Evolutionary conservation across 768 basidiomycete species (phyloP), one percentile per base, ranked within the genome.

Genomic region (Pleurotus eryngii): DNA sequence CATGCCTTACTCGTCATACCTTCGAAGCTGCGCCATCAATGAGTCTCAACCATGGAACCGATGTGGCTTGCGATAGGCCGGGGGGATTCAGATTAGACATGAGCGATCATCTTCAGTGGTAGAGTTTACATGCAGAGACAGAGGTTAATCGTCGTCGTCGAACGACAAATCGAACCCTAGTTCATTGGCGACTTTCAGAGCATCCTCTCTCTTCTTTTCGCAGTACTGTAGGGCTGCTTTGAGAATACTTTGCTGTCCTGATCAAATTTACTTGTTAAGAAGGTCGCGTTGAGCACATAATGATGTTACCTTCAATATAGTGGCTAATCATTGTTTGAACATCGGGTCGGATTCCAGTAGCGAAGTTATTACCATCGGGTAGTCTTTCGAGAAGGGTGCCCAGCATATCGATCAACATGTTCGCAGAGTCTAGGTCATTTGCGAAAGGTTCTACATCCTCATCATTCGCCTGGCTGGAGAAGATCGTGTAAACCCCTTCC

Each of bases 351-450:
- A 70, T 56, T 24, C 63, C 63, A 14, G 0, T 18, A 18, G n/a
- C 20, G 14, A 38, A 26, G 18, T 26, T 27, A 11, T 15, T 8
- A 35, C 4, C 63, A 60, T 2, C 53, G 47, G 86, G 85, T 14
- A 90, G 73, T 2, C 76, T 76, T 14, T 77, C 74, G 20, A 83
- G 62, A 49, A 86, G 67, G 17, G 68, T 64, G 55, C 78, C 69
- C 3, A 85, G 72, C 90, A 95, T 94, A 17, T 86, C 84, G 20
- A 75, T 76, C 58, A 97, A 66, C 62, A 79, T 71, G 5, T 79
- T 82, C 7, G 89, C 79, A 0, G 87, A 84, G 42, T 91, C 86
- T 40, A 95, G 68, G 60, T 89, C 76, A 60, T 85, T 78, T 63
- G 92, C 85, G 65, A 81, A 83, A 35, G 61, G 73, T 20, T 66